phyloP scores from a whole-genome alignment of 768 basidiomycete species.

The Termitomyces sp. region DNA sequence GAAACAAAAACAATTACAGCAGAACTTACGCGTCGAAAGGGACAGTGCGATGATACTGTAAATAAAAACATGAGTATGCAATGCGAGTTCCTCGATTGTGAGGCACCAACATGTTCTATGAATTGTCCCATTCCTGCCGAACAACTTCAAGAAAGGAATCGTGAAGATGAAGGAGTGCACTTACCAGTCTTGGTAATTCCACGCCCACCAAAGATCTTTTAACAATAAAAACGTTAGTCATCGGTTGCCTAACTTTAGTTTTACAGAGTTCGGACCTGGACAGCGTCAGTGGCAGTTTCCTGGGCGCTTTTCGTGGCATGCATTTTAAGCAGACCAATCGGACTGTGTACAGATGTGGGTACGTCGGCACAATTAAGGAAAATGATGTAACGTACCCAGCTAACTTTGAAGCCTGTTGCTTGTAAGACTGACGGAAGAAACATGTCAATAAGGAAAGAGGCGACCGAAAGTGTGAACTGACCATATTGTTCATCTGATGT shows the following conservation, averaged over 20 bases:
- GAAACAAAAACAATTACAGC: not conserved
- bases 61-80: conserved; percentile 19
- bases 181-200: conserved; percentile 80
- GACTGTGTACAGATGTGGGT: conserved; percentile 30
- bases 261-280: conserved; percentile 41
- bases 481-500: conserved; percentile 85
- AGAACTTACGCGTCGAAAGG: conserved; percentile 55
- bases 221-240: conserved; percentile 1
- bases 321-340: conserved; percentile 72
- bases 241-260: not conserved
- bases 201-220: conserved; percentile 77
- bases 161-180: conserved; percentile 13
- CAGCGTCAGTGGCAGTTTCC: conserved; percentile 66
- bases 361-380: not conserved
- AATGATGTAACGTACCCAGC: conserved; percentile 51
- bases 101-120: conserved; percentile 61
- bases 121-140: conserved; percentile 53
- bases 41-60: conserved; percentile 60
- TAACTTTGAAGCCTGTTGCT: conserved; percentile 69
- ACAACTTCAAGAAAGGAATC: conserved; percentile 5
- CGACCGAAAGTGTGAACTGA: conserved; percentile 6
- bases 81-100: not conserved
- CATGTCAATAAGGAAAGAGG: conserved; percentile 1
- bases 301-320: conserved; percentile 58
- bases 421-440: conserved; percentile 45